These are phyloP conservation scores for Podila clonocystis DNA, from an alignment of 192 early-diverging fungal genomes.

Conservation along the genomic window DNA sequence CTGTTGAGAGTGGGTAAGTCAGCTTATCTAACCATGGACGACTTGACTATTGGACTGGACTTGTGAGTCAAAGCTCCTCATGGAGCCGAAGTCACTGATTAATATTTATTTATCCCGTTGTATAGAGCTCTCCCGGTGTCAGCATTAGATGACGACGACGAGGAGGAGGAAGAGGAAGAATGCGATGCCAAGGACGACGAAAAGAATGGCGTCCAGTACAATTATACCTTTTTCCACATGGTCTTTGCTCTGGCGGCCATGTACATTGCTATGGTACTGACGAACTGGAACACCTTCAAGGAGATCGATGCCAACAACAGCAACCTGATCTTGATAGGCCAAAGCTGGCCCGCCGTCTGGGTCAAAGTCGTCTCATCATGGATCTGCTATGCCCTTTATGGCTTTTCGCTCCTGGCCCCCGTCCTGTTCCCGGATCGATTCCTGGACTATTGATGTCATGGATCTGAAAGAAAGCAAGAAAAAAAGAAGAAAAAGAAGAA, in stretches of 20 bases:
- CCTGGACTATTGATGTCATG: slow-evolving; percentile 25
- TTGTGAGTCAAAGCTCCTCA: not conserved
- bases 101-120: not conserved
- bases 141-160: slow-evolving; percentile 69
- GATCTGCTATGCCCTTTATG: slow-evolving; percentile 73
- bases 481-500: not conserved
- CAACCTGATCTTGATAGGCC: slow-evolving; percentile 80
- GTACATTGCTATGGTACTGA: slow-evolving; percentile 95
- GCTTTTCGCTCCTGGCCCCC: slow-evolving; percentile 90
- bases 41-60: too few relatives aligned
- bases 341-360: slow-evolving; percentile 92
- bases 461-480: not conserved
- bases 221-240: slow-evolving; percentile 92
- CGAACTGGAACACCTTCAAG: slow-evolving; percentile 74
- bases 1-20: slow-evolving; percentile 67
- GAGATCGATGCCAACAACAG: slow-evolving; percentile 33
- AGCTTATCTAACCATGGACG: too few relatives aligned
- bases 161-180: slow-evolving; percentile 67
- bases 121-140: slow-evolving; percentile 80
- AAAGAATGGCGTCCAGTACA: slow-evolving; percentile 81
- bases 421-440: slow-evolving; percentile 87
- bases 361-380: slow-evolving; percentile 89
- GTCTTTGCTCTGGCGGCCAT: slow-evolving; percentile 91
- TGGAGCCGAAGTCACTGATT: not conserved
- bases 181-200: slow-evolving; percentile 82